Evolutionary conservation across 352 stramenopile genomes (phyloP).

Genomic region (Aphanomyces euteiches): DNA sequence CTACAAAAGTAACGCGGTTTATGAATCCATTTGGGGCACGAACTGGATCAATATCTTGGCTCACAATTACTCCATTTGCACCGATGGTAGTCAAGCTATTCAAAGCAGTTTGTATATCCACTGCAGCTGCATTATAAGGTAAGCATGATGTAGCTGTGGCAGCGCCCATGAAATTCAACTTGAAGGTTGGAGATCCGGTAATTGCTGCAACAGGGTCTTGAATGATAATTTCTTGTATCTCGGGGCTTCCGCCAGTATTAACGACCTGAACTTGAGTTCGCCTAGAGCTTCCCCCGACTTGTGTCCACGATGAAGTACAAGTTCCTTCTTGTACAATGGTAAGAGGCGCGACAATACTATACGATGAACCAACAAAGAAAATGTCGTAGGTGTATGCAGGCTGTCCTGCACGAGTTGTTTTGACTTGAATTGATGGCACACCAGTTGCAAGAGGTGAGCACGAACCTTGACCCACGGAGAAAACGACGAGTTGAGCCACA

Average conservation of each 20-base stretch:
- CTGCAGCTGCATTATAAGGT: conserved; percentile 34
- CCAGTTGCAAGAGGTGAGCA: conserved; percentile 46
- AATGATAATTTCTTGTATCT: conserved; percentile 55
- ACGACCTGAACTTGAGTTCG: conserved; percentile 46
- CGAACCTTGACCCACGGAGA: conserved; percentile 45
- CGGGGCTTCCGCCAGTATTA: conserved; percentile 51
- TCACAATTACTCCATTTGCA: conserved; percentile 46
- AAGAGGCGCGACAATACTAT: conserved; percentile 38
- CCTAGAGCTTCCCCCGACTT: conserved; percentile 42
- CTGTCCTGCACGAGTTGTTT: conserved; percentile 60
- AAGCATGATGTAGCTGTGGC: conserved; percentile 39
- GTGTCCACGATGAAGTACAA: conserved; percentile 35
- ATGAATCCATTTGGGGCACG: conserved; percentile 50
- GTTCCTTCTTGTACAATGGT: conserved; percentile 41
- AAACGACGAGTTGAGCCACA: conserved; percentile 44
- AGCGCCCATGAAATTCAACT: conserved; percentile 48
- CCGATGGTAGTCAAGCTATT: conserved; percentile 39
- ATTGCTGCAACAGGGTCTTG: conserved; percentile 35
- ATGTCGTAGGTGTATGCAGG: conserved; percentile 72
- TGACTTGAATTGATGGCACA: conserved; percentile 55
- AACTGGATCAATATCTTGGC: conserved; percentile 41
- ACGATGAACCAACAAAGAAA: conserved; percentile 56
- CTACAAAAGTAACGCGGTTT: conserved; percentile 66
- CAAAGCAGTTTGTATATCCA: conserved; percentile 37
- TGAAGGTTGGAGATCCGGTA: conserved; percentile 35